Base-by-base conservation (phyloP, 2,329 filamentous ascomycete genomes). In the Monilinia fructicola region DNA sequence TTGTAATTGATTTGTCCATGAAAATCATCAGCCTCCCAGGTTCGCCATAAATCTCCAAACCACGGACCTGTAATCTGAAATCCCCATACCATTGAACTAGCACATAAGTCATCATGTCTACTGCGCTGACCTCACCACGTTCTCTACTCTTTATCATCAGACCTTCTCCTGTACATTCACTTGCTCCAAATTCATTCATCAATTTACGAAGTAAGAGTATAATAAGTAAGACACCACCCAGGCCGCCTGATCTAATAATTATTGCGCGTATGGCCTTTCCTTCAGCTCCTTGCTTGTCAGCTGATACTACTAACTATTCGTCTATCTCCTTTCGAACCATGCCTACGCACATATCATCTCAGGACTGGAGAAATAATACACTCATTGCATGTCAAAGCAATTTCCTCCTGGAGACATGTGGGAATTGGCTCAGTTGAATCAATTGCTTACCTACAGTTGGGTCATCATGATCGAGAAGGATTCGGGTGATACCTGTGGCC, bases 361-460 rank as follows among this genome's bases (percentile, higher is more conserved):
- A 38, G n/a, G 3, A 48, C 23, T 18, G 9, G 28, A 23, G 42
- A n/a, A n/a, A n/a, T 52, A 23, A 26, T 14, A 28, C 35, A 60
- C 38, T 28, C 23, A 23, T 58, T 44, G 54, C 16, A 31, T 12
- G 42, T 14, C 40, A 42, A 28, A 42, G 4, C 40, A 31, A n/a
- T 11, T 26, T 23, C 28, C 44, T 48, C 21, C 12, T 4, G 4
- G 16, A 40, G 26, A 23, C 21, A 38, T 23, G 9, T 21, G 26
- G 28, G 14, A 60, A 5, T 50, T 38, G 44, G 38, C n/a, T 60
- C 44, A 14, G 4, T 58, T 44, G n/a, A 50, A 9, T 60, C 28
- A n/a, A 4, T 28, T 58, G 23, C 40, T 44, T 44, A 28, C 54
- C 54, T 28, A 58, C 54, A 58, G 54, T 58, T 44, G 54, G 40